Percentiles rank a stretch among this genome's conserved stretches.
Evolutionary conservation across 2,329 filamentous ascomycete species (phyloP).

Genomic region (Aspergillus nomiae): DNA sequence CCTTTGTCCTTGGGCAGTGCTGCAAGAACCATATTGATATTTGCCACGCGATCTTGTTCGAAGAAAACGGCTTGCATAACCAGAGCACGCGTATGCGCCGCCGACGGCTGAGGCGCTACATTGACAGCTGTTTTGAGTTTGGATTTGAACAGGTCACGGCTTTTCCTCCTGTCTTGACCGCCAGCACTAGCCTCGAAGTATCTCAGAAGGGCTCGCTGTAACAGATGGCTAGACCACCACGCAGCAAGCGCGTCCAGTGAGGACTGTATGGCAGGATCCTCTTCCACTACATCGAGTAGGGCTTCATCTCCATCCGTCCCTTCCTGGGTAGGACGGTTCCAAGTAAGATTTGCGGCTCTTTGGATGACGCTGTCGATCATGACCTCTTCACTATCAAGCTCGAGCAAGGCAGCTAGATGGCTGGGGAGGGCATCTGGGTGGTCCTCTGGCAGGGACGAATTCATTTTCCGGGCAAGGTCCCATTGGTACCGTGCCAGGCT

Average conservation of each 20-base stretch:
- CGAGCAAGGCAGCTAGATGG: slow-evolving; percentile 73
- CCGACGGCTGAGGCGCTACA: slow-evolving; percentile 76
- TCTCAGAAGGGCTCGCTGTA: slow-evolving; percentile 69
- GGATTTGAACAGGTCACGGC: slow-evolving; percentile 47
- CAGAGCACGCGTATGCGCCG: slow-evolving; percentile 62
- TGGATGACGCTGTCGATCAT: slow-evolving; percentile 77
- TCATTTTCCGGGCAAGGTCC: slow-evolving; percentile 73
- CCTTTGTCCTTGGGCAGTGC: slow-evolving; percentile 49
- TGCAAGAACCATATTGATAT: slow-evolving; percentile 57
- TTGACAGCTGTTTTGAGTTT: slow-evolving; percentile 70
- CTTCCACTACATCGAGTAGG: slow-evolving; percentile 79
- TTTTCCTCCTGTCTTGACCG: slow-evolving; percentile 43
- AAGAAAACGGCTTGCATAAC: slow-evolving; percentile 62
- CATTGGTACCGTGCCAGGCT: slow-evolving; percentile 76
- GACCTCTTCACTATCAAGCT: slow-evolving; percentile 79
- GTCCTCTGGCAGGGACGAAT: slow-evolving; percentile 48
- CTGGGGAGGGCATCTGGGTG: slow-evolving; percentile 70
- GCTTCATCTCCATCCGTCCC: slow-evolving; percentile 65
- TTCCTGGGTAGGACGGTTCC: slow-evolving; percentile 75
- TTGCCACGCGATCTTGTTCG: slow-evolving; percentile 53
- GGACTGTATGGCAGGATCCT: slow-evolving; percentile 81
- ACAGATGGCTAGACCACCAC: slow-evolving; percentile 78
- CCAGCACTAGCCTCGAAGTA: slow-evolving; percentile 61
- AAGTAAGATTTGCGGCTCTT: slow-evolving; percentile 85
- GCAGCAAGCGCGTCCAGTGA: slow-evolving; percentile 88